A percentile compares a stretch with the other conserved stretches of the same genome.
Evolutionary conservation across 2,329 filamentous ascomycete species (phyloP).

Genomic region (Fusarium xylarioides): DNA sequence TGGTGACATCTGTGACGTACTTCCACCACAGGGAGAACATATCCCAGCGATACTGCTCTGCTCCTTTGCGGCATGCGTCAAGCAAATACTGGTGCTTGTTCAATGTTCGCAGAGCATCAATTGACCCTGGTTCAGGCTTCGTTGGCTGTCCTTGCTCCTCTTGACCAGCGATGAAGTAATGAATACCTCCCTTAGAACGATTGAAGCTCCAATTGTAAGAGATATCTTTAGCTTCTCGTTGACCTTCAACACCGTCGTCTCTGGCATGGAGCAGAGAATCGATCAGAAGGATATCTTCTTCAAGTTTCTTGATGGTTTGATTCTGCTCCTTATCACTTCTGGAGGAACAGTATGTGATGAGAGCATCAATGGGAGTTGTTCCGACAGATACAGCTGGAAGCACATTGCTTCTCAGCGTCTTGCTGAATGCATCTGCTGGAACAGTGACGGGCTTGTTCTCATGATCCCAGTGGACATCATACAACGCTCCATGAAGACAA

Average conservation of each 20-base stretch:
- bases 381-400: background rate
- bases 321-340: background rate
- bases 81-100: background rate
- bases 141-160: background rate
- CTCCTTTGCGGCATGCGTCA: background rate
- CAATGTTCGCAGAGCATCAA: background rate
- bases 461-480: background rate
- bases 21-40: background rate
- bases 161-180: background rate
- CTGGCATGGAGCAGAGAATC: background rate
- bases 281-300: background rate
- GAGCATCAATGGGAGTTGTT: background rate
- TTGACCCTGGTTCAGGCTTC: background rate
- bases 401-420: too few relatives aligned
- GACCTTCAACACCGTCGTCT: fast-evolving
- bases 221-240: background rate
- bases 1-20: background rate
- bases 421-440: too few relatives aligned
- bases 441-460: background rate
- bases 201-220: background rate
- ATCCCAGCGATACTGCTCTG: background rate
- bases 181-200: background rate
- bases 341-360: background rate
- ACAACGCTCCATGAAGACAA: background rate
- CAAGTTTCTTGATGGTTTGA: background rate